A percentile compares a stretch with the other conserved stretches of the same genome.
Evolutionary conservation across 768 basidiomycete species (phyloP).

Genomic region (Gyrodon lividus): DNA sequence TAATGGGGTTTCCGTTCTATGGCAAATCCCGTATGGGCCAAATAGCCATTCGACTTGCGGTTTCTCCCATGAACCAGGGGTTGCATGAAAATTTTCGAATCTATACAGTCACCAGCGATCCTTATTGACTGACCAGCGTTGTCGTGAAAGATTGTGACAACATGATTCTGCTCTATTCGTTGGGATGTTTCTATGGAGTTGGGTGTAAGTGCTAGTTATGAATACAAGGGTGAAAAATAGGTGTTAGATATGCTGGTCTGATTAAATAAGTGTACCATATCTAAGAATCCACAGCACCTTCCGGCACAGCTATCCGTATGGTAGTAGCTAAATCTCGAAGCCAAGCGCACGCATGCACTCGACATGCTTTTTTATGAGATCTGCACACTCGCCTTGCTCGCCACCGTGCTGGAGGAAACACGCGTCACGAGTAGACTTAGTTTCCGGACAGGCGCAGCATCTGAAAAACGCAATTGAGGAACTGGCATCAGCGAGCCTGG

Average conservation of each 20-base stretch:
- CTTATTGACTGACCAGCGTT: not conserved
- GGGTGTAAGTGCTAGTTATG: not conserved
- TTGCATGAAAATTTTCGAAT: too few relatives aligned
- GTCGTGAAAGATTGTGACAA: not conserved
- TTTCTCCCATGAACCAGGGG: too few relatives aligned
- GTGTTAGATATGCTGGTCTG: not conserved
- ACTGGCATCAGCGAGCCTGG: not conserved
- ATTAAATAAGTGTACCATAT: not conserved
- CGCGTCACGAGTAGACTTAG: conserved; percentile 88
- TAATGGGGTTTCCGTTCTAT: too few relatives aligned
- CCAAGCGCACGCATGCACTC: conserved; percentile 91
- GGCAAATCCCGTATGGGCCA: too few relatives aligned
- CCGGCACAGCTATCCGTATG: too few relatives aligned
- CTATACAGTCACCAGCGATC: too few relatives aligned
- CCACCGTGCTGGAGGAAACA: conserved; percentile 79
- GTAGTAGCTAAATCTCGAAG: conserved; percentile 64
- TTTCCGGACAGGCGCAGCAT: conserved; percentile 95
- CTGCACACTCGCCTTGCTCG: conserved; percentile 77
- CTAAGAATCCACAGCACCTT: not conserved
- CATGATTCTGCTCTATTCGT: not conserved
- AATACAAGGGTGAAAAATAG: not conserved
- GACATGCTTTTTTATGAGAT: conserved; percentile 76
- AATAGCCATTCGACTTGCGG: too few relatives aligned
- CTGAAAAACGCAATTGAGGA: conserved; percentile 39
- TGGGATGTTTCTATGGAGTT: conserved; percentile 8